Base-by-base conservation (phyloP, 2,329 filamentous ascomycete species). In the Thelonectria olida region DNA sequence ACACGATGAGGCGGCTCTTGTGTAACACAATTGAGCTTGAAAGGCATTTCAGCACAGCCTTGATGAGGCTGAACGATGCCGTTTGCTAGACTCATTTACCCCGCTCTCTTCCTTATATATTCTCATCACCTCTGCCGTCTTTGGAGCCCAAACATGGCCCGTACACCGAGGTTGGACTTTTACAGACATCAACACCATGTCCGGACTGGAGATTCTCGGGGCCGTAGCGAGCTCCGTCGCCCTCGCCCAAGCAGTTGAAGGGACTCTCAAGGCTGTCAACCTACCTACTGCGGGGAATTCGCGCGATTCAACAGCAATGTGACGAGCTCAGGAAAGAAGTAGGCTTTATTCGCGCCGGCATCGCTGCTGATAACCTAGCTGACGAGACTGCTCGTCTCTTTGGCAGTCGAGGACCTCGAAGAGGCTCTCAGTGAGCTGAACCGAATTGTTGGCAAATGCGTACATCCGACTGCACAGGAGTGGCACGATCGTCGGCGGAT, bases 171-270 rank as follows among this genome's bases (percentile, higher is more conserved):
- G n/a, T 34, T 34, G 31, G 31, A 15, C 31, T 34, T 34, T 15
- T 10, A 15, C 6, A 8, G 7, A 15, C 20, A 34, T 13, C 7
- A 3, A 3, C 7, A 1, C 0, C 1, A 65, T 67, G 64, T 66
- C 64, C 0, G 64, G 64, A 0, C 17, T 66, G 0, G 64, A 67
- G 39, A 59, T 67, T 9, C 54, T 65, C 1, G 64, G 64, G 1
- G 64, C 57, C 2, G 7, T 67, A 7, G 61, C 61, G 0, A 62
- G 61, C 27, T 67, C 64, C 2, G 28, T 67, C 9, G 61, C 64
- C 13, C 19, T 67, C 15, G 61, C 7, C 0, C 50, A 67, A 19
- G 64, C 58, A 0, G 53, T 65, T 4, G 13, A 65, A 20, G 54
- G 58, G 2, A 54, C 42, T 2, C 23, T 59, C 12, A 67, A 58